Conservation (phyloP, 148 eudicot genomes). For the Fagopyrum homotropicum region DNA sequence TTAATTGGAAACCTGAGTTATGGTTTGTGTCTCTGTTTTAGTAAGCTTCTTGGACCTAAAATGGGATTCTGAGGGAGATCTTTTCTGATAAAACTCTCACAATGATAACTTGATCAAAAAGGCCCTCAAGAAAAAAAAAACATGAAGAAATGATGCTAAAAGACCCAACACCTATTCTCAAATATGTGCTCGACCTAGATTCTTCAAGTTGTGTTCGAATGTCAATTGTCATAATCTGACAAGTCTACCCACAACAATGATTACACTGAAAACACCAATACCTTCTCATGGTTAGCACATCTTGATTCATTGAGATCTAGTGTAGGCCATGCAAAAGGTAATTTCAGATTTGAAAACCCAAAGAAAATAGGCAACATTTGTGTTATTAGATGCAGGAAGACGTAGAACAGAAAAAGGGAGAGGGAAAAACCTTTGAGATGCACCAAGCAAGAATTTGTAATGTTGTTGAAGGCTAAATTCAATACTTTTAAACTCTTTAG, state of each 20-base stretch:
- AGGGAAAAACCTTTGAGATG: too few relatives aligned
- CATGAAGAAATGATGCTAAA: too few relatives aligned
- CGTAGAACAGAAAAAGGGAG: too few relatives aligned
- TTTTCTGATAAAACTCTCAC: neutral
- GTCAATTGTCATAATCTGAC: slow-evolving; percentile 6
- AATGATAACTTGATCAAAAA: neutral
- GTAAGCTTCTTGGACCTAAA: neutral
- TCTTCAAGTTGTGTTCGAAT: neutral
- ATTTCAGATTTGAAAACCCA: slow-evolving; percentile 10
- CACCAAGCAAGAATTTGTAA: too few relatives aligned
- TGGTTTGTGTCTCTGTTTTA: too few relatives aligned
- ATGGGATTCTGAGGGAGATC: neutral
- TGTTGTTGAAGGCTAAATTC: too few relatives aligned
- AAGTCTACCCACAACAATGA: neutral
- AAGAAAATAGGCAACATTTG: too few relatives aligned
- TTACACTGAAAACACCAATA: neutral
- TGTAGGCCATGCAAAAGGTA: slow-evolving; percentile 2
- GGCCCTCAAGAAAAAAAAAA: too few relatives aligned
- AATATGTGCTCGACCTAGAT: neutral
- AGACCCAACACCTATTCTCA: too few relatives aligned
- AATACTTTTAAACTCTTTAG: too few relatives aligned
- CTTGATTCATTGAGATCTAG: slow-evolving; percentile 9
- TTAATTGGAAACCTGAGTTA: neutral
- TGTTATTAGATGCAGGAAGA: too few relatives aligned
- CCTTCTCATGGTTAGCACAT: slow-evolving; percentile 8